Conservation (phyloP, 2,329 filamentous ascomycete species). For the Exophiala sp. region DNA sequence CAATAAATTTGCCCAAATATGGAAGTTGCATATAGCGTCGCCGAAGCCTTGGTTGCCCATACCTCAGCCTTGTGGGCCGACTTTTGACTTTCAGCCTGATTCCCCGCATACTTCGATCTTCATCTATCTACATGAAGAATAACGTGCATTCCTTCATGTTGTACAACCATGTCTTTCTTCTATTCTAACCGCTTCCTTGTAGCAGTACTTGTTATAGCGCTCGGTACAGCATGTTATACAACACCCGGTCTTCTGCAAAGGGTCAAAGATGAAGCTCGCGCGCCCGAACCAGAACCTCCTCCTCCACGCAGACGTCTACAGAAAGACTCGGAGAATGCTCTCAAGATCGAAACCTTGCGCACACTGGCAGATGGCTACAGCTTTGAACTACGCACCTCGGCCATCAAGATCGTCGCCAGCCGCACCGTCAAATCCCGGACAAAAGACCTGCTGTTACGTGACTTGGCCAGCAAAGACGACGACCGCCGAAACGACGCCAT, state of each 20-base stretch:
- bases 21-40: too few species aligned
- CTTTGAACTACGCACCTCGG: constrained; percentile 66
- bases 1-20: too few species aligned
- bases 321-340: constrained; percentile 23
- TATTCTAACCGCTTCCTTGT: constrained; percentile 16
- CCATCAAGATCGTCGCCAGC: constrained; percentile 46
- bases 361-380: constrained; percentile 69
- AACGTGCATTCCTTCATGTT: neutral
- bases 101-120: neutral
- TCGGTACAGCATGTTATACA: constrained; percentile 13
- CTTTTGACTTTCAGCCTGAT: neutral
- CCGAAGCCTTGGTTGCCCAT: too few species aligned
- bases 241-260: constrained; percentile 12
- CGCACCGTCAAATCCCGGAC: constrained; percentile 41
- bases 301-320: constrained; percentile 17
- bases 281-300: constrained; percentile 14
- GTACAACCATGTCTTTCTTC: constrained; percentile 15
- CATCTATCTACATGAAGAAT: neutral
- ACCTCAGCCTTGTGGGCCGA: too few species aligned
- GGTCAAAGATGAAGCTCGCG: constrained; percentile 19
- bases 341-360: constrained; percentile 57
- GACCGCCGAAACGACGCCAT: constrained; percentile 40
- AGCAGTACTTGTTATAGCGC: constrained; percentile 8
- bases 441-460: constrained; percentile 39
- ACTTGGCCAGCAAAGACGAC: constrained; percentile 39